Evolutionary conservation across 345 rosid genomes (phyloP).

Genomic region (Rhizophora mangle): DNA sequence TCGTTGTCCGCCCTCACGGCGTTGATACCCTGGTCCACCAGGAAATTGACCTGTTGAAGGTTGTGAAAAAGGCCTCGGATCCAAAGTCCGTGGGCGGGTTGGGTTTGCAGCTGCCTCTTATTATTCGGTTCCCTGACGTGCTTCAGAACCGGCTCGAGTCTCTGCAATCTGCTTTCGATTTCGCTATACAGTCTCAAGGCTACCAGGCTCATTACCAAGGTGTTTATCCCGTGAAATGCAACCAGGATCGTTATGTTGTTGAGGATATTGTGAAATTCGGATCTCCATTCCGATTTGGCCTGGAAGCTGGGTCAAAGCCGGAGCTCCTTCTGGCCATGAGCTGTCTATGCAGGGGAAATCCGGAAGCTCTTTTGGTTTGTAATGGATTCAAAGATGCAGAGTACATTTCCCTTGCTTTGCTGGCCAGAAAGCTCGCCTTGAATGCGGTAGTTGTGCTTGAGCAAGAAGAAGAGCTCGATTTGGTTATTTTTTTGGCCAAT

Average conservation of each 20-base stretch:
- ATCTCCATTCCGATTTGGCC: conserved; percentile 66
- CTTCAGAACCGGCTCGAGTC: conserved; percentile 78
- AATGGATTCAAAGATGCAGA: conserved; percentile 89
- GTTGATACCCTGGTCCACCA: conserved; percentile 59
- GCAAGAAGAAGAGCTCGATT: conserved; percentile 84
- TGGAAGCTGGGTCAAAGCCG: conserved; percentile 97
- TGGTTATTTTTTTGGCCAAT: conserved; percentile 60
- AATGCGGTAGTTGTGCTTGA: conserved; percentile 87
- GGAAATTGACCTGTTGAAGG: conserved; percentile 73
- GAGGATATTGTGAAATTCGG: conserved; percentile 86
- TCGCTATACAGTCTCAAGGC: conserved; percentile 52
- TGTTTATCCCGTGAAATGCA: conserved; percentile 91
- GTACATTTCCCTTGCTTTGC: conserved; percentile 67
- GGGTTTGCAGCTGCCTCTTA: conserved; percentile 76
- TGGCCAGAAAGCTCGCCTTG: conserved; percentile 64
- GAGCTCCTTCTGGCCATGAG: conserved; percentile 90
- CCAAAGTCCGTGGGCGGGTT: conserved; percentile 71
- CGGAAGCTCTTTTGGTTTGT: conserved; percentile 68
- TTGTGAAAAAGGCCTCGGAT: conserved; percentile 77
- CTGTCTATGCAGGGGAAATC: conserved; percentile 71
- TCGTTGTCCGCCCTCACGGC: conserved; percentile 72
- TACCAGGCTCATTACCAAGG: conserved; percentile 85
- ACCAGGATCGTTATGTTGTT: conserved; percentile 83
- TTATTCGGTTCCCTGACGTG: conserved; percentile 77
- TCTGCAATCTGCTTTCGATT: conserved; percentile 70